Evolutionary conservation across 768 basidiomycete genomes (phyloP).

Genomic region (Calvatia gigantea): DNA sequence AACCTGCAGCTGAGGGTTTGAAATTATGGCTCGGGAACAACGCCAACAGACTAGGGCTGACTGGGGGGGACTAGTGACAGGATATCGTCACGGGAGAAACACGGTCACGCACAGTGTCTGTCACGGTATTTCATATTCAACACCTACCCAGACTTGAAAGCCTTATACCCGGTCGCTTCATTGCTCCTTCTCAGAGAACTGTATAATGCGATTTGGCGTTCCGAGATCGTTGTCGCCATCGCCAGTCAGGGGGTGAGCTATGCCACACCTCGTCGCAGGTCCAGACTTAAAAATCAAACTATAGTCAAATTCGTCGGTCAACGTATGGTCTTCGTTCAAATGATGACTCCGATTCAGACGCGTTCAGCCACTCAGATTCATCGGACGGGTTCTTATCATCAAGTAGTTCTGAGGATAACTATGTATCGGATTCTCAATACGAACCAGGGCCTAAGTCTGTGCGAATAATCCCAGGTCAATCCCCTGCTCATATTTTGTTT

Average conservation of each 20-base stretch:
- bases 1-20: no score
- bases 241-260: conserved; percentile 36
- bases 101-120: no score
- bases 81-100: no score
- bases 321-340: conserved; percentile 55
- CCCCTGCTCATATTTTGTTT: conserved; percentile 12
- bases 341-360: conserved; percentile 27
- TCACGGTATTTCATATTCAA: no score
- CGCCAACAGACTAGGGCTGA: no score
- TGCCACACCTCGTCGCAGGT: neutral
- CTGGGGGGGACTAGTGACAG: no score
- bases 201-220: conserved; percentile 49
- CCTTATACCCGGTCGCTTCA: neutral
- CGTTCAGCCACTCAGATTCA: neutral
- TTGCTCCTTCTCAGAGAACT: neutral
- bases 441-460: conserved; percentile 22
- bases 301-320: conserved; percentile 33
- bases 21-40: no score
- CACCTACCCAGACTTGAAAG: no score
- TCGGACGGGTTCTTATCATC: conserved; percentile 24
- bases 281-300: conserved; percentile 8
- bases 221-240: conserved; percentile 51
- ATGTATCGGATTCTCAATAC: conserved; percentile 22
- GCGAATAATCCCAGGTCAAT: conserved; percentile 18
- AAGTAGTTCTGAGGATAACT: conserved; percentile 22